Evolutionary conservation across 2,329 filamentous ascomycete species (phyloP).

Genomic region (Fusarium lateritium): DNA sequence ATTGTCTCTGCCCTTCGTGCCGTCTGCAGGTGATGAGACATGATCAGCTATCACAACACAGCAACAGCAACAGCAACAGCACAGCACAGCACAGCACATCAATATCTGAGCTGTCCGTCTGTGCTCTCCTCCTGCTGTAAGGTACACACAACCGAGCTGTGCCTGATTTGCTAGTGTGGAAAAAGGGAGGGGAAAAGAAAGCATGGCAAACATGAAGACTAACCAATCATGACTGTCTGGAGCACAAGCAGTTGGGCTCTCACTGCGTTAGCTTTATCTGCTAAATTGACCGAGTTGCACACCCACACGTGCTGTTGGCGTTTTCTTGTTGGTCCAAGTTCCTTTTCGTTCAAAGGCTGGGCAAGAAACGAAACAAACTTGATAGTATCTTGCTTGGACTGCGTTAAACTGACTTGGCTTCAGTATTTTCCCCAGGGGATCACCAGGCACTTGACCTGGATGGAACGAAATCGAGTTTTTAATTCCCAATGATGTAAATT

Average conservation of each 20-base stretch:
- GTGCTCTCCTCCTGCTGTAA: conserved; percentile 41
- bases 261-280: conserved; percentile 37
- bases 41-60: conserved; percentile 12
- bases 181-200: conserved; percentile 23
- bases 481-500: not conserved
- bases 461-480: conserved; percentile 16
- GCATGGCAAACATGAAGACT: conserved; percentile 23
- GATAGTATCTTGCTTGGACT: conserved; percentile 9
- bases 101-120: conserved; percentile 30
- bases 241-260: conserved; percentile 19
- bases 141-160: conserved; percentile 36
- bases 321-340: not conserved
- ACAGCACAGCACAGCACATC: not conserved
- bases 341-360: not conserved
- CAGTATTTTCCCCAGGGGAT: not conserved
- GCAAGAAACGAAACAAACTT: conserved; percentile 5
- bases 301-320: conserved; percentile 28
- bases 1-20: conserved; percentile 9
- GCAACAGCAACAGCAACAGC: not conserved
- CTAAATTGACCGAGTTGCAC: conserved; percentile 30
- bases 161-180: conserved; percentile 30
- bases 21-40: conserved; percentile 10
- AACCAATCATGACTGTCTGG: conserved; percentile 14
- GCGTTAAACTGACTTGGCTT: not conserved
- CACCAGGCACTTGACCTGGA: conserved; percentile 10